Conservation (phyloP, 306 rosid genomes). For the Bauhinia variegata region DNA sequence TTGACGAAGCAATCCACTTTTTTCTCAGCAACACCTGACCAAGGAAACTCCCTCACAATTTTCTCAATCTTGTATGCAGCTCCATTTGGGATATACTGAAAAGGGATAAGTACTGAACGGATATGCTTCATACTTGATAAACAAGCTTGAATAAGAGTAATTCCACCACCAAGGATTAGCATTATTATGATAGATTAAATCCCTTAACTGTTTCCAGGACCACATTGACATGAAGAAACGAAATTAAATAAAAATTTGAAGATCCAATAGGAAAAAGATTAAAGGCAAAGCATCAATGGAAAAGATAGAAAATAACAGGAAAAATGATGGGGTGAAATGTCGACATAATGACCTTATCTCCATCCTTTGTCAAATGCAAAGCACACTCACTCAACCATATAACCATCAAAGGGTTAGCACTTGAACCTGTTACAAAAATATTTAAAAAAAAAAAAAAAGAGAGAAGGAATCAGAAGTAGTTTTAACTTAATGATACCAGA, state of each 20-base stretch:
- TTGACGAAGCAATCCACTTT: too few relatives aligned
- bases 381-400: slow-evolving; percentile 68
- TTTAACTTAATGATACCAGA: slow-evolving; percentile 14
- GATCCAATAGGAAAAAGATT: slow-evolving; percentile 7
- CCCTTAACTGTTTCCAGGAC: not conserved
- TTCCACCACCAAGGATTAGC: too few relatives aligned
- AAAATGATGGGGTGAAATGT: not conserved
- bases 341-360: slow-evolving; percentile 73
- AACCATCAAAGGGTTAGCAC: slow-evolving; percentile 50
- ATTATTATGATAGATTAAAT: not conserved
- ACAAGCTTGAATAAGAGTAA: too few relatives aligned
- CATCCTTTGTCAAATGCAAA: slow-evolving; percentile 77
- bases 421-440: slow-evolving; percentile 49
- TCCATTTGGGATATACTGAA: too few relatives aligned
- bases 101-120: too few relatives aligned
- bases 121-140: too few relatives aligned
- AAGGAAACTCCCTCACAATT: too few relatives aligned
- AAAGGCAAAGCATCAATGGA: slow-evolving; percentile 1
- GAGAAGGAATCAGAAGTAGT: not conserved
- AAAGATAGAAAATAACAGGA: slow-evolving; percentile 23
- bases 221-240: not conserved
- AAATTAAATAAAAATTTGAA: not conserved
- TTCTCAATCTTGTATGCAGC: too few relatives aligned
- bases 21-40: too few relatives aligned
- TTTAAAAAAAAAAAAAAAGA: slow-evolving; percentile 1